A percentile compares a stretch with the other conserved stretches of the same genome.
phyloP scores from a whole-genome alignment of 371 early-diverging fungal genomes.

The Rhizopus stolonifer region DNA sequence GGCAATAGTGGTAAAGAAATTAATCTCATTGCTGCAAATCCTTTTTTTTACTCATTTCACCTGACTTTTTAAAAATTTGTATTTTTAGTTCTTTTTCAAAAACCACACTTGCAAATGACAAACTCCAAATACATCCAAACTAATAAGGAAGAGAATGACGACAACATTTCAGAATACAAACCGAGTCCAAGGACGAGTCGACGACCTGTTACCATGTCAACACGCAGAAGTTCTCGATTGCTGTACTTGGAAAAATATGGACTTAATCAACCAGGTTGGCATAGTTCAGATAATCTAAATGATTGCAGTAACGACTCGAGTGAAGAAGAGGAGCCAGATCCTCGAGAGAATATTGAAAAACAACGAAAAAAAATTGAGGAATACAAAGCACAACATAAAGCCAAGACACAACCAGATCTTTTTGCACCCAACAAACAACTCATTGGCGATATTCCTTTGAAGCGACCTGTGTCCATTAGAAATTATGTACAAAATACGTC shows the following conservation, averaged over 20 bases:
- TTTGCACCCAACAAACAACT: conserved; percentile 9
- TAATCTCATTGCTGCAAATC: not conserved
- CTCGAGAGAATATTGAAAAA: not conserved
- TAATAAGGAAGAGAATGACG: not conserved
- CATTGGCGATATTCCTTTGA: conserved; percentile 10
- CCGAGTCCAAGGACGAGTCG: conserved; percentile 3
- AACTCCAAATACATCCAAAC: not conserved
- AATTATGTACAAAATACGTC: conserved; percentile 25
- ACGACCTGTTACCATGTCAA: conserved; percentile 16
- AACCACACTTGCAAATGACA: not conserved
- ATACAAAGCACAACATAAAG: conserved; percentile 11
- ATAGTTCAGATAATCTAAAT: conserved; percentile 6
- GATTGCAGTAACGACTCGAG: not conserved
- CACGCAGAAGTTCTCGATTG: conserved; percentile 25
- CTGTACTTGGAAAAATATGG: conserved; percentile 36
- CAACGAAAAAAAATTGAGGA: conserved; percentile 3
- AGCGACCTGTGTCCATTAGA: conserved; percentile 31
- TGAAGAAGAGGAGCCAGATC: not conserved
- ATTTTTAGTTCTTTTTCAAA: not conserved
- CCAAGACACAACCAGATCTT: not conserved
- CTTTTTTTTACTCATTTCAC: not conserved
- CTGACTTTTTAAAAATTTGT: not conserved
- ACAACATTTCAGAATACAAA: conserved; percentile 7
- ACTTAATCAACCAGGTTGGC: conserved; percentile 27
- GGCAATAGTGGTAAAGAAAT: not conserved